Evolutionary conservation across 1,284 basidiomycete genomes (phyloP).

Genomic region (Amylostereum areolatum): DNA sequence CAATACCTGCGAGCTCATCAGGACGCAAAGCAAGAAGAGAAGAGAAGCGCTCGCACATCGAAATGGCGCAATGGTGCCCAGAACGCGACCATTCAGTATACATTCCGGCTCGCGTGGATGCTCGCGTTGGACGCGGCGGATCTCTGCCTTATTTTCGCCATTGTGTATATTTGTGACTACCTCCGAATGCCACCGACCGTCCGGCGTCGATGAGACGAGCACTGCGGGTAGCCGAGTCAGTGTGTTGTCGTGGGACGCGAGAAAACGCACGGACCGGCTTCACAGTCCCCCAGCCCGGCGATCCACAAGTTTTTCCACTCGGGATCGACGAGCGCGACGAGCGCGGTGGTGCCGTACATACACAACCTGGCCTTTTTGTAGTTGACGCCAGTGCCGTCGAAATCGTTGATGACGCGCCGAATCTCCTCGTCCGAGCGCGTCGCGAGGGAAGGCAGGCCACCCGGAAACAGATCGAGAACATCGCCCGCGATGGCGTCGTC

Average conservation of each 20-base stretch:
- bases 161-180: slow-evolving; percentile 57
- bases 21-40: neutral
- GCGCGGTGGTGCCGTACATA: slow-evolving; percentile 69
- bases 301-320: slow-evolving; percentile 61
- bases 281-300: slow-evolving; percentile 68
- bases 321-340: slow-evolving; percentile 64
- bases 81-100: slow-evolving; percentile 53
- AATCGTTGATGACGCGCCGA: slow-evolving; percentile 54
- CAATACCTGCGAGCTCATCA: slow-evolving; percentile 41
- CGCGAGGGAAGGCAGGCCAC: slow-evolving; percentile 43
- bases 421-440: slow-evolving; percentile 50
- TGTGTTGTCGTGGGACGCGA: neutral
- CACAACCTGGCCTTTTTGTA: slow-evolving; percentile 59
- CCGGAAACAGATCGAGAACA: slow-evolving; percentile 53
- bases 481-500: slow-evolving; percentile 64
- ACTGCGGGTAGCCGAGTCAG: slow-evolving; percentile 27
- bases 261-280: slow-evolving; percentile 41
- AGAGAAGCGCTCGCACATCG: slow-evolving; percentile 42
- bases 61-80: slow-evolving; percentile 66
- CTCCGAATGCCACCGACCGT: slow-evolving; percentile 46
- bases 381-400: slow-evolving; percentile 48
- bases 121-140: slow-evolving; percentile 48
- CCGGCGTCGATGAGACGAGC: slow-evolving; percentile 40
- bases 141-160: slow-evolving; percentile 52
- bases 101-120: slow-evolving; percentile 63